phyloP scores from a whole-genome alignment of 2,329 filamentous ascomycete species.

The Microdochium trichocladiopsis region DNA sequence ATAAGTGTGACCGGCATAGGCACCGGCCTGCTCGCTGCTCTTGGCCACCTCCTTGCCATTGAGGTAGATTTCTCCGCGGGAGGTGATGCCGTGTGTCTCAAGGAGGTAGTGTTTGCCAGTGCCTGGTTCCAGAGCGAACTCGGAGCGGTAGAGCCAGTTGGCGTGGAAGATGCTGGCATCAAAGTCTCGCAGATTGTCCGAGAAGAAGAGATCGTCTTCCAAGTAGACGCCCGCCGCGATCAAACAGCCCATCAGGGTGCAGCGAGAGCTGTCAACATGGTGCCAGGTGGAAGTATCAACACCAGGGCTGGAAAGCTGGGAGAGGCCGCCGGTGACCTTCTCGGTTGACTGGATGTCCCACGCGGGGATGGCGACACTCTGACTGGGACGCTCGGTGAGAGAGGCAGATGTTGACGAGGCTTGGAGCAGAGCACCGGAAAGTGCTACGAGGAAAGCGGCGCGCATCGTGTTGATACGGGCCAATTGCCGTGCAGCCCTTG shows the following conservation, averaged over 20 bases:
- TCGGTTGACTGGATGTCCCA: conserved; percentile 44
- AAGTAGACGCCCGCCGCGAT: conserved; percentile 43
- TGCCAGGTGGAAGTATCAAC: conserved; percentile 44
- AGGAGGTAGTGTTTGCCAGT: conserved; percentile 39
- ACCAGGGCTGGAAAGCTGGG: conserved; percentile 31
- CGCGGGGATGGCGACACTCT: conserved; percentile 22
- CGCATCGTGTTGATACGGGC: background rate
- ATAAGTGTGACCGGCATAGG: conserved; percentile 48
- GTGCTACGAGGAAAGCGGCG: background rate
- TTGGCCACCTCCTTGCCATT: conserved; percentile 47
- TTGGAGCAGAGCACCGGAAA: conserved; percentile 13
- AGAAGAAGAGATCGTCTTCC: conserved; percentile 49
- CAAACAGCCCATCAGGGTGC: conserved; percentile 51
- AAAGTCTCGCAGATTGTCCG: conserved; percentile 33
- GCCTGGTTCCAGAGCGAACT: conserved; percentile 32
- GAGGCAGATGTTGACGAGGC: background rate
- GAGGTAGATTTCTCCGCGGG: conserved; percentile 51
- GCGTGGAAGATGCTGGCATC: conserved; percentile 39
- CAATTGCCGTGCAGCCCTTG: background rate
- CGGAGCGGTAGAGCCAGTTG: conserved; percentile 52
- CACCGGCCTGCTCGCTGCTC: conserved; percentile 41
- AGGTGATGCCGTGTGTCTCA: conserved; percentile 52
- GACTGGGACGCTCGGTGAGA: background rate
- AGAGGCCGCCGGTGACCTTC: conserved; percentile 23
- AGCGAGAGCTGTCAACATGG: conserved; percentile 34